These are phyloP conservation scores for Naegleria lovaniensis DNA, from an alignment of 208 protist genomes.

Conservation along the genomic window DNA sequence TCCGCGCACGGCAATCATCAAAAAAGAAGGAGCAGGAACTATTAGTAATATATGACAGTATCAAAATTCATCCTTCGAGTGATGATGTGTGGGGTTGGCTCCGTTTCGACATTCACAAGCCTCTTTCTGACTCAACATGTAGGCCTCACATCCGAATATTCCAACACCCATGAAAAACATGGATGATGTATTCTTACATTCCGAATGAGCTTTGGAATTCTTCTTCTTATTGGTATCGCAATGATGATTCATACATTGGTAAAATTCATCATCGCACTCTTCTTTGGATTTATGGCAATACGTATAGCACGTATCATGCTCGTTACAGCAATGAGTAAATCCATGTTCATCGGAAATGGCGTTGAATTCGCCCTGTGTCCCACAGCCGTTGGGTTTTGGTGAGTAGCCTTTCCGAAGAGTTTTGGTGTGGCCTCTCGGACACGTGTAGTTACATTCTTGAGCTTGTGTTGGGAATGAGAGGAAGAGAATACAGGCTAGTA, in stretches of 20 bases:
- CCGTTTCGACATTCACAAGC: background rate
- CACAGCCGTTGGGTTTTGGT: background rate
- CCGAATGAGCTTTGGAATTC: background rate
- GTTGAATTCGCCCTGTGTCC: background rate
- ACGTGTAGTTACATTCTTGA: background rate
- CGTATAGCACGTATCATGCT: background rate
- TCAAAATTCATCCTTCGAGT: no score
- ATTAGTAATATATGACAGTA: no score
- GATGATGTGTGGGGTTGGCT: no score
- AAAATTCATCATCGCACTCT: background rate
- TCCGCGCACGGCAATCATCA: no score
- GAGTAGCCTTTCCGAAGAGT: background rate
- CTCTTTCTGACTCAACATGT: background rate
- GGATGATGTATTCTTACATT: background rate
- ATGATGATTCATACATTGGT: background rate
- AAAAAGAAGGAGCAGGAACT: no score
- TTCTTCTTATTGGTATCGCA: background rate
- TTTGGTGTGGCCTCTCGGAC: background rate
- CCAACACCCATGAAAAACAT: background rate
- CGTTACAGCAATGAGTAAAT: background rate
- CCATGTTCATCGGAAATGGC: background rate
- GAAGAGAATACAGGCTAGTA: no score
- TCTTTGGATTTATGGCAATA: background rate
- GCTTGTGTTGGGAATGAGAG: no score
- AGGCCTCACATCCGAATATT: background rate